Percentiles rank a stretch among this genome's conserved stretches.
phyloP scores from a whole-genome alignment of 2,329 filamentous ascomycete species.

The Domatiomyces catenatus region DNA sequence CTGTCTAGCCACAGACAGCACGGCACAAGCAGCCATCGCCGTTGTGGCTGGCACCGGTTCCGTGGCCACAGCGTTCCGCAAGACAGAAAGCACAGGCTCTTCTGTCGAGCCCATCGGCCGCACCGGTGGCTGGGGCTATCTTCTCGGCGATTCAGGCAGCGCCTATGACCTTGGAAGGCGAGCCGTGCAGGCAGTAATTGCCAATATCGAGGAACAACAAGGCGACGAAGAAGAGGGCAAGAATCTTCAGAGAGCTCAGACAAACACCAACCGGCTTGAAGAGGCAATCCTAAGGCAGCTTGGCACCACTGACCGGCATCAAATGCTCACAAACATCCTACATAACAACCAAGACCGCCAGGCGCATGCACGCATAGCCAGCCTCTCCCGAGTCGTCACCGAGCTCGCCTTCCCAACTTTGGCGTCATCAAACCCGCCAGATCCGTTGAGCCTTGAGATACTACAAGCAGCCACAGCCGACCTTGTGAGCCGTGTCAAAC shows the following conservation, averaged over 20 bases:
- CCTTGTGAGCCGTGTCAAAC: not conserved
- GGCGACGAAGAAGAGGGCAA: not conserved
- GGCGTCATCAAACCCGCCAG: too few species aligned
- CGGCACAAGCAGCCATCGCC: constrained; percentile 2
- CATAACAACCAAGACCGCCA: not conserved
- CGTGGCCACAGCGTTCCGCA: constrained; percentile 27
- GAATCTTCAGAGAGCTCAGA: not conserved
- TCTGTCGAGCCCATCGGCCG: constrained; percentile 21
- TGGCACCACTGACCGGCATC: not conserved
- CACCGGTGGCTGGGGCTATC: constrained; percentile 30
- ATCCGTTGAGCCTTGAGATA: not conserved
- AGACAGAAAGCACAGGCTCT: not conserved
- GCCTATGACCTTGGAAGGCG: constrained; percentile 28
- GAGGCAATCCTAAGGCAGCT: not conserved
- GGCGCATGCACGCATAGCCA: not conserved
- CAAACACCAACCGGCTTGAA: not conserved
- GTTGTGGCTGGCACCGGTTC: constrained; percentile 32
- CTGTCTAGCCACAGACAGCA: not conserved
- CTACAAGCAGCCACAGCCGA: not conserved
- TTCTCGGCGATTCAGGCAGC: constrained; percentile 31
- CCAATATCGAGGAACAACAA: not conserved
- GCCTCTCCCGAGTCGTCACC: not conserved
- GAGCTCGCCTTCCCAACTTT: not conserved
- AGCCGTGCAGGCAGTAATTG: constrained; percentile 5
- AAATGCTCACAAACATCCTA: not conserved